Evolutionary conservation across 2,329 filamentous ascomycete species (phyloP), one percentile per base, ranked within the genome.

Genomic region (Neofusicoccum kwambonambiense): DNA sequence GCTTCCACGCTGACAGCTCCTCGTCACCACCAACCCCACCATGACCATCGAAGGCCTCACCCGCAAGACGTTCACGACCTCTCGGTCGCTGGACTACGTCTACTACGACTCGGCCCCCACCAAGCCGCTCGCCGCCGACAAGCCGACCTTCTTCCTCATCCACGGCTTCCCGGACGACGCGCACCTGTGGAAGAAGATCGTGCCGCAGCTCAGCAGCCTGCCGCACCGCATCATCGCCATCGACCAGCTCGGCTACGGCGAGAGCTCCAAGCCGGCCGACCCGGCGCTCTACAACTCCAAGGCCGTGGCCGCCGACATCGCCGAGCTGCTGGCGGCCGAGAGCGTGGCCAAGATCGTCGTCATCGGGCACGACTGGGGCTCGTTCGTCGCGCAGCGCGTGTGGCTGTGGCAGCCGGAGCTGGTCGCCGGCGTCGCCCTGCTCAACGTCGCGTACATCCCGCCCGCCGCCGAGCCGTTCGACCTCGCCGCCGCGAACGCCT

Each of bases 141-240:
- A 27, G 13, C 52, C 52, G 2, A 68, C 71, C 7, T 68, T 75
- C 13, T 54, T 75, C 62, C 69, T 75, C 63, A 84, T 80, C 17
- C 84, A 85, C 71, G 83, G 83, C 65, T 85, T 79, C 69, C 83
- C 83, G 4, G 81, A 83, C 67, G 72, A 75, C 44, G 79, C 81
- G 0, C 72, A 73, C 2, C 72, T 83, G 31, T 85, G 81, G 82
- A 69, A 75, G 11, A 74, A 76, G 35, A 70, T 83, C 17, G 72
- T 81, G 17, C 75, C 74, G 39, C 67, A 77, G 27, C 73, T 83
- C 8, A 73, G 78, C n/a, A 67, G 76, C 6, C 72, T 76, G 3
- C 74, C 76, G 58, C 75, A 81, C 69, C 75, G 77, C 37, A 73
- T 80, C 65, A 68, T 80, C 57, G 70, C 74, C 12, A 75, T 75